These are phyloP conservation scores for Fusarium anguioides DNA, from an alignment of 2,329 filamentous ascomycete species.

Conservation along the genomic window DNA sequence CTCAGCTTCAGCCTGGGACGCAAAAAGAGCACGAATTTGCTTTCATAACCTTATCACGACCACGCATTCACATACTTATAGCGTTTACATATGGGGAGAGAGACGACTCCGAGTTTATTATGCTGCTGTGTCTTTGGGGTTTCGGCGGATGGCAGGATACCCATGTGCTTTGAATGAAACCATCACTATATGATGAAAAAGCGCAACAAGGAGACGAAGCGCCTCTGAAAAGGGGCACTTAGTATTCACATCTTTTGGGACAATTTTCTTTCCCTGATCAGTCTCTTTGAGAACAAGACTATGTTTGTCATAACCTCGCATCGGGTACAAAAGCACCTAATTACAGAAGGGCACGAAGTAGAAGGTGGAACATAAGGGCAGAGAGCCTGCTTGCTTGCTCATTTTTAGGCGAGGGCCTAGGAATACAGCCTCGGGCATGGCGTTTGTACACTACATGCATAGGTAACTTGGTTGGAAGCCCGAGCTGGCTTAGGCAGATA, in stretches of 20 bases:
- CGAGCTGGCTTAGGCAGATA: slow-evolving; percentile 2
- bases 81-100: slow-evolving; percentile 20
- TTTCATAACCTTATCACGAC: slow-evolving; percentile 43
- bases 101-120: slow-evolving; percentile 13
- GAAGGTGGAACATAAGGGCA: slow-evolving; percentile 10
- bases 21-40: slow-evolving; percentile 73
- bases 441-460: slow-evolving; percentile 37
- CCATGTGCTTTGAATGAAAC: slow-evolving; percentile 31
- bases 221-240: background rate
- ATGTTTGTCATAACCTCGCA: background rate
- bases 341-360: slow-evolving; percentile 6
- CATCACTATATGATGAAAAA: slow-evolving; percentile 31
- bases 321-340: slow-evolving; percentile 1
- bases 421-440: background rate
- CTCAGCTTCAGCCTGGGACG: slow-evolving; percentile 75
- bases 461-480: slow-evolving; percentile 16
- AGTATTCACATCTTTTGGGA: background rate
- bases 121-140: slow-evolving; percentile 23
- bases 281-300: background rate
- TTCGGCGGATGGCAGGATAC: slow-evolving; percentile 41
- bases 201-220: slow-evolving; percentile 9
- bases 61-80: slow-evolving; percentile 4
- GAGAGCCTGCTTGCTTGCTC: slow-evolving; percentile 3
- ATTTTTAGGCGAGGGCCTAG: slow-evolving; percentile 5
- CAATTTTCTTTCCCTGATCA: background rate